Base-by-base conservation (phyloP, 306 rosid genomes). In the Prosopis cineraria region DNA sequence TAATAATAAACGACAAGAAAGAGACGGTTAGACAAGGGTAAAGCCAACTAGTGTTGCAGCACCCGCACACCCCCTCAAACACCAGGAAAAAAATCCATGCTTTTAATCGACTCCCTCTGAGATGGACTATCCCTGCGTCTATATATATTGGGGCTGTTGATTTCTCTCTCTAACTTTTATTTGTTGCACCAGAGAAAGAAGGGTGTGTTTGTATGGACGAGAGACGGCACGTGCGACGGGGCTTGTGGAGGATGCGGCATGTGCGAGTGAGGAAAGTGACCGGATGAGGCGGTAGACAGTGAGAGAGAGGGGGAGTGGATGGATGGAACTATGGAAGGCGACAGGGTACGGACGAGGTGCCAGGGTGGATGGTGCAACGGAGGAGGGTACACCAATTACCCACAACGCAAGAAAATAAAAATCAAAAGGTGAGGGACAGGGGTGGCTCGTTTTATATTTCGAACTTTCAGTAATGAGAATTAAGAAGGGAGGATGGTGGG, bases 281-380 rank as follows among this genome's bases (percentile, higher is more conserved):
- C 48, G 70, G 70, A 37, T 37, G 30, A 65, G 47, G 43, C 10
- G 48, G 48, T 65, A 65, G 30, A 2, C 48, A 10, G 84, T 81
- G 86, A 56, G 84, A 40, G 2, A 36, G 67, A 16, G 78, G 40
- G 71, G 10, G 44, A 40, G 44, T 34, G 44, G 10, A 13, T 36
- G 41, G 89, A 93, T 63, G 84, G 89, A 2, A 74, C 25, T 22
- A 52, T 14, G 13, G 74, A 72, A 52, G 73, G 82, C 60, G 90
- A 86, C 91, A 88, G 79, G 43, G 98, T 91, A 88, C 96, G 94
- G 96, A 91, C 90, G 87, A 75, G 71, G 80, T 88, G 95, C 85
- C 97, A 93, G 93, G 87, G 97, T 91, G 97, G 93, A 87, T 14
- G 11, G 31, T 0, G 27, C 1, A 2, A 48, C 10, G 31, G 67